These are phyloP conservation scores for Fusarium equiseti DNA, from an alignment of 2,329 filamentous ascomycete genomes.

Conservation along the genomic window DNA sequence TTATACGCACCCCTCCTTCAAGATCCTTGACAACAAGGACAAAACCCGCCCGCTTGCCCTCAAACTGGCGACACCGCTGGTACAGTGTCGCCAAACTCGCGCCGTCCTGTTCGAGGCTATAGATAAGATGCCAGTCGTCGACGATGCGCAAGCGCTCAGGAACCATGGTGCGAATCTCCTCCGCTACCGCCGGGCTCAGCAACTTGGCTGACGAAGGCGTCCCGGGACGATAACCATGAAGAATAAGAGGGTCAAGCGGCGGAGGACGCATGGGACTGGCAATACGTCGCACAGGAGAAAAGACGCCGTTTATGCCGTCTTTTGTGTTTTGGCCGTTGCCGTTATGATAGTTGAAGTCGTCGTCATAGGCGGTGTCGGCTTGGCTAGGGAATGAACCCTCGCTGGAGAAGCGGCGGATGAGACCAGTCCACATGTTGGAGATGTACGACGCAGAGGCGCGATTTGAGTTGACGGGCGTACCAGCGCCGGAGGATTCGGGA, in stretches of 20 bases:
- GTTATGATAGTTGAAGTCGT: slow-evolving; percentile 27
- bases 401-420: slow-evolving; percentile 75
- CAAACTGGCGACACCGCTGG: slow-evolving; percentile 76
- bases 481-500: slow-evolving; percentile 42
- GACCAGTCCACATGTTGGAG: slow-evolving; percentile 66
- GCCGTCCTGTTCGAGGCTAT: slow-evolving; percentile 92
- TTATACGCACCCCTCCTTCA: slow-evolving; percentile 73
- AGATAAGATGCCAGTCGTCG: slow-evolving; percentile 87
- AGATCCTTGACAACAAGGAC: slow-evolving; percentile 88
- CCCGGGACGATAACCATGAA: slow-evolving; percentile 73
- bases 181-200: slow-evolving; percentile 79
- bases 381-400: slow-evolving; percentile 55
- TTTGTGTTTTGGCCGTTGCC: slow-evolving; percentile 61
- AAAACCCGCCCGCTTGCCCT: slow-evolving; percentile 82
- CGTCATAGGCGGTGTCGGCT: slow-evolving; percentile 43
- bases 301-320: slow-evolving; percentile 69
- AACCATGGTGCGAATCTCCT: slow-evolving; percentile 91
- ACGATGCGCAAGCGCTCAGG: slow-evolving; percentile 88
- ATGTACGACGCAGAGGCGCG: slow-evolving; percentile 47
- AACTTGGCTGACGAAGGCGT: slow-evolving; percentile 73
- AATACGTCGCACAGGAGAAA: slow-evolving; percentile 64
- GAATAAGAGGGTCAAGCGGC: slow-evolving; percentile 82
- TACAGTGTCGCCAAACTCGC: slow-evolving; percentile 90
- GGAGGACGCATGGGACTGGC: slow-evolving; percentile 88
- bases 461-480: slow-evolving; percentile 41